These are phyloP conservation scores for Suillus luteus DNA, from an alignment of 768 basidiomycete genomes.

Conservation along the genomic window DNA sequence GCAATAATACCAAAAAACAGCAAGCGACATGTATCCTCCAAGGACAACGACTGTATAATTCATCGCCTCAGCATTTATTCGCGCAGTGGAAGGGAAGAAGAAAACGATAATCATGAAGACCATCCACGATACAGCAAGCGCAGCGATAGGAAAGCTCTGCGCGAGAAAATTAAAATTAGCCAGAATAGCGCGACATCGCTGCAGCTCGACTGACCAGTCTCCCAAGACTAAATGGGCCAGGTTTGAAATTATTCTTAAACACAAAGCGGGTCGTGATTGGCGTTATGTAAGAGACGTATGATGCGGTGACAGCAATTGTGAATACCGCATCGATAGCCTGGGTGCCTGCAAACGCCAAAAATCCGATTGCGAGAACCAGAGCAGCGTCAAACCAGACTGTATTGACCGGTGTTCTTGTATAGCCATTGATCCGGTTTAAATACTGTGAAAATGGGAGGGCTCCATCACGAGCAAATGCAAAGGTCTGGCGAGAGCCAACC, in stretches of 20 bases:
- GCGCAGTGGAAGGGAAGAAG: constrained; percentile 34
- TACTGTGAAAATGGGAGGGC: constrained; percentile 65
- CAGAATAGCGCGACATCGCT: neutral
- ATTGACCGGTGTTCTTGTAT: constrained; percentile 56
- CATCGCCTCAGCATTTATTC: constrained; percentile 35
- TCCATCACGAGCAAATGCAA: constrained; percentile 70
- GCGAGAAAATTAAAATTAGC: neutral
- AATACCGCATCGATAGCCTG: constrained; percentile 64
- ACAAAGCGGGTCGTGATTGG: constrained; percentile 56
- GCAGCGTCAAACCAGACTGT: constrained; percentile 56
- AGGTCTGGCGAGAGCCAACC: constrained; percentile 59
- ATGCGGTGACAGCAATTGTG: constrained; percentile 44
- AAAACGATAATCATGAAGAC: constrained; percentile 36
- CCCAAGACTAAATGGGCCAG: constrained; percentile 59
- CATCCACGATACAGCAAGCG: constrained; percentile 39
- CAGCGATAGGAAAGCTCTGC: constrained; percentile 33
- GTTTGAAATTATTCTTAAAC: constrained; percentile 49
- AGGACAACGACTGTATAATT: constrained; percentile 41
- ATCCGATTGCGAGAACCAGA: constrained; percentile 50
- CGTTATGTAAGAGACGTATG: constrained; percentile 55
- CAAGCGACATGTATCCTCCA: constrained; percentile 32
- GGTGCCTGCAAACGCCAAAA: constrained; percentile 60
- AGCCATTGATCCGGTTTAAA: constrained; percentile 57
- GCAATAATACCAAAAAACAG: constrained; percentile 11
- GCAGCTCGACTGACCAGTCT: neutral